These are phyloP conservation scores for Sedum album DNA, from an alignment of 164 flowering plant genomes.

Conservation along the genomic window DNA sequence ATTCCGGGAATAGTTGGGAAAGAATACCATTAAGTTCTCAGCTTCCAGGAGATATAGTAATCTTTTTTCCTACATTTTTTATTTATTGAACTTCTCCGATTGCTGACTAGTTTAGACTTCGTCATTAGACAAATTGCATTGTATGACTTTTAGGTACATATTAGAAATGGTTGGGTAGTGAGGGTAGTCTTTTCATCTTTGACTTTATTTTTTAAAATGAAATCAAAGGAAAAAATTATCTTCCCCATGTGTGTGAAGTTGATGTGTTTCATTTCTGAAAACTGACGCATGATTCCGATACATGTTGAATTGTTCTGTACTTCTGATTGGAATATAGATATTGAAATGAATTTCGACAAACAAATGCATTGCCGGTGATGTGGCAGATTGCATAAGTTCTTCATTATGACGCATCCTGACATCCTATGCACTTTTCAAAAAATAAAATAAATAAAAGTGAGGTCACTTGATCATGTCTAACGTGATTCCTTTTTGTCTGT, in stretches of 20 bases:
- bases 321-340: background rate
- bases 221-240: too few species aligned
- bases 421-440: background rate
- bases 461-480: background rate
- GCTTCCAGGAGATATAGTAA: slow-evolving; percentile 97
- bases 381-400: background rate
- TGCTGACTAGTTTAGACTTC: background rate
- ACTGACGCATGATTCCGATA: background rate
- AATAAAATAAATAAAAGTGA: too few species aligned
- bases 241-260: background rate
- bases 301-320: background rate
- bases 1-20: slow-evolving; percentile 89
- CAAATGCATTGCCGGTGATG: background rate
- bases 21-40: slow-evolving; percentile 82
- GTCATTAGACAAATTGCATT: too few species aligned
- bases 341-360: background rate
- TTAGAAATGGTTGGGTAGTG: background rate
- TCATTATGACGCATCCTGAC: background rate
- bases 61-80: background rate
- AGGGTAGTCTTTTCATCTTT: background rate
- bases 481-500: background rate
- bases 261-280: background rate
- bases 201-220: too few species aligned
- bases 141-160: too few species aligned
- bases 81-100: too few species aligned